Evolutionary conservation across 805 yeast genomes (phyloP).

Genomic region (Kazachstania viticola): DNA sequence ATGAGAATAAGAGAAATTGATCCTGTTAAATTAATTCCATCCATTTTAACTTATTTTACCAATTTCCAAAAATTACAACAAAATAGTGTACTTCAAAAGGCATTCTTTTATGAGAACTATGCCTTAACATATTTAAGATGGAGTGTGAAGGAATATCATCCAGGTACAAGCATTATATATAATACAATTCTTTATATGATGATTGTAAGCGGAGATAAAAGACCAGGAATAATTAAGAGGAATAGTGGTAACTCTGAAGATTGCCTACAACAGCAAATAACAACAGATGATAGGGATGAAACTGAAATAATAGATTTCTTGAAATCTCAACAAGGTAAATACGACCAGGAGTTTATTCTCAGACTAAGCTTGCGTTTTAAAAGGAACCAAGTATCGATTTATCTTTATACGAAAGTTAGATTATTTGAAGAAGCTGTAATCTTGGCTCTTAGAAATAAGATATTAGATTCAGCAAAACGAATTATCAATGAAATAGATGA

Average conservation of each 20-base stretch:
- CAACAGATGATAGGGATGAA: conserved; percentile 28
- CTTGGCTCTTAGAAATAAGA: conserved; percentile 54
- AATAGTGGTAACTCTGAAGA: conserved; percentile 15
- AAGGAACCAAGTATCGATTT: conserved; percentile 55
- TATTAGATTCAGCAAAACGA: conserved; percentile 17
- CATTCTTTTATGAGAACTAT: too few species aligned
- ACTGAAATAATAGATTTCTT: conserved; percentile 39
- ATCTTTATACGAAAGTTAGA: conserved; percentile 55
- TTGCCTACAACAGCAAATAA: too few species aligned
- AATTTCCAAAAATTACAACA: conserved; percentile 21
- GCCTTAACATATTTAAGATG: conserved; percentile 54
- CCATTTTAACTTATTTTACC: conserved; percentile 59
- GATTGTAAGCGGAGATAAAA: too few species aligned
- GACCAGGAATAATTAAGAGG: too few species aligned
- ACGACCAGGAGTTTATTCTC: conserved; percentile 62
- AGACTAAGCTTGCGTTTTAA: conserved; percentile 55
- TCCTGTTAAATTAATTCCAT: conserved; percentile 58
- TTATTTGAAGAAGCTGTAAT: conserved; percentile 73
- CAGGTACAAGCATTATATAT: conserved; percentile 36
- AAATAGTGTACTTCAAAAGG: conserved; percentile 27
- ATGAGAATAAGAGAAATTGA: conserved; percentile 36
- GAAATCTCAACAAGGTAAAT: conserved; percentile 29
- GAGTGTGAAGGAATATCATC: conserved; percentile 34
- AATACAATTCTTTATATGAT: conserved; percentile 62
- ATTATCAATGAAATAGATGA: conserved; percentile 7